Evolutionary conservation across 1,139 yeast genomes (phyloP).

Genomic region (Blastobotrys arbuscula): DNA sequence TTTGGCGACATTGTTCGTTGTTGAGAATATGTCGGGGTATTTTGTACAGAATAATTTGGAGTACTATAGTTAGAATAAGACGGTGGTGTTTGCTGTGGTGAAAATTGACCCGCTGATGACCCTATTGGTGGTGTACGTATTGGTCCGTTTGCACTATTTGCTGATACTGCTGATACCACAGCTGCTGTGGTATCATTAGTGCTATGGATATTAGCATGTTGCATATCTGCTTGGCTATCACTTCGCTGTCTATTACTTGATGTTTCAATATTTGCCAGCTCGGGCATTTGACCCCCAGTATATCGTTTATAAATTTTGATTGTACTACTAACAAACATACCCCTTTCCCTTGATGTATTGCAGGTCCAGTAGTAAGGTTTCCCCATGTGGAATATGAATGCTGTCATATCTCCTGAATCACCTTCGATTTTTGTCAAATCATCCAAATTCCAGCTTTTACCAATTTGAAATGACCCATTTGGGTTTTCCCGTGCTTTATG

Average conservation of each 20-base stretch:
- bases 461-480: slow-evolving; percentile 76
- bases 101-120: background rate
- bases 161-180: background rate
- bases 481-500: slow-evolving; percentile 84
- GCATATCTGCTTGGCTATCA: background rate
- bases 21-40: background rate
- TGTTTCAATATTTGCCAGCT: slow-evolving; percentile 40
- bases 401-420: slow-evolving; percentile 39
- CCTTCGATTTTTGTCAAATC: slow-evolving; percentile 58
- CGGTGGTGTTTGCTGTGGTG: background rate
- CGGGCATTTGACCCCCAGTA: slow-evolving; percentile 64
- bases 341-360: slow-evolving; percentile 60
- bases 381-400: slow-evolving; percentile 56
- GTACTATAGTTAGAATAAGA: background rate
- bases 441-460: slow-evolving; percentile 86
- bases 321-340: slow-evolving; percentile 57
- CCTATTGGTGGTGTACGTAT: background rate
- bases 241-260: background rate
- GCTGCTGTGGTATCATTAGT: background rate
- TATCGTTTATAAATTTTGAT: slow-evolving; percentile 61
- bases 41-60: background rate
- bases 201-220: background rate
- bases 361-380: slow-evolving; percentile 87
- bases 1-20: background rate
- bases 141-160: background rate